A percentile compares a stretch with the other conserved stretches of the same genome.
phyloP scores from a whole-genome alignment of 2,329 filamentous ascomycete species.

The Emmonsiellopsis sp. region DNA sequence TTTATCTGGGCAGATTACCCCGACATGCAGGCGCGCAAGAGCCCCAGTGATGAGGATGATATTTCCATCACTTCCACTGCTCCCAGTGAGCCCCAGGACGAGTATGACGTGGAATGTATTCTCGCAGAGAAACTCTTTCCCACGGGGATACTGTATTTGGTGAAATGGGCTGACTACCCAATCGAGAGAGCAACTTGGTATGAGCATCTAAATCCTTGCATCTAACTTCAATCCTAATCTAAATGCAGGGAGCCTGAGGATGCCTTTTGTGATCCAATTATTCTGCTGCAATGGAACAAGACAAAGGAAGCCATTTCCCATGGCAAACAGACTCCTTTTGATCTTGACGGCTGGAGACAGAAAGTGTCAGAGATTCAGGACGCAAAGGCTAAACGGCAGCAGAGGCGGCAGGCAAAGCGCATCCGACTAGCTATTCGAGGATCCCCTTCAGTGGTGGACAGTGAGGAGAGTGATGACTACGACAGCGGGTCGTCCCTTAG shows the following conservation, averaged over 20 bases:
- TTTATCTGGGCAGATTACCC: too few species aligned
- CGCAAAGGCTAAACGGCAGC: constrained; percentile 17
- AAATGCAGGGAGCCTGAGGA: constrained; percentile 34
- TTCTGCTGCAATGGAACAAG: constrained; percentile 33
- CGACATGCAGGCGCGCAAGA: background rate
- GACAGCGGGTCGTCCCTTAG: background rate
- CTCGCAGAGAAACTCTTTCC: constrained; percentile 36
- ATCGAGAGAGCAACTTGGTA: constrained; percentile 45
- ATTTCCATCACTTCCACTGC: constrained; percentile 51
- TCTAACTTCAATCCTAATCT: too few species aligned
- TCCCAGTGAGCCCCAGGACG: constrained; percentile 33
- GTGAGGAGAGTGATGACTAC: background rate
- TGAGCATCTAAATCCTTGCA: too few species aligned
- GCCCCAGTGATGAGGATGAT: constrained; percentile 35
- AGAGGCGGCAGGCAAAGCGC: constrained; percentile 22
- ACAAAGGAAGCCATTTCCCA: constrained; percentile 24
- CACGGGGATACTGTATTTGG: constrained; percentile 43
- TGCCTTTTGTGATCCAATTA: constrained; percentile 28
- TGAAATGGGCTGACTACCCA: constrained; percentile 56
- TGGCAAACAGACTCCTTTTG: constrained; percentile 23
- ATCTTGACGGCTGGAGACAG: constrained; percentile 24
- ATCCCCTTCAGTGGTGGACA: background rate
- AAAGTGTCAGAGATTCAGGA: constrained; percentile 14
- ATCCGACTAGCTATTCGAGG: constrained; percentile 14
- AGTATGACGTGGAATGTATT: constrained; percentile 49